phyloP scores from a whole-genome alignment of 345 rosid genomes.

The Turritis glabra region DNA sequence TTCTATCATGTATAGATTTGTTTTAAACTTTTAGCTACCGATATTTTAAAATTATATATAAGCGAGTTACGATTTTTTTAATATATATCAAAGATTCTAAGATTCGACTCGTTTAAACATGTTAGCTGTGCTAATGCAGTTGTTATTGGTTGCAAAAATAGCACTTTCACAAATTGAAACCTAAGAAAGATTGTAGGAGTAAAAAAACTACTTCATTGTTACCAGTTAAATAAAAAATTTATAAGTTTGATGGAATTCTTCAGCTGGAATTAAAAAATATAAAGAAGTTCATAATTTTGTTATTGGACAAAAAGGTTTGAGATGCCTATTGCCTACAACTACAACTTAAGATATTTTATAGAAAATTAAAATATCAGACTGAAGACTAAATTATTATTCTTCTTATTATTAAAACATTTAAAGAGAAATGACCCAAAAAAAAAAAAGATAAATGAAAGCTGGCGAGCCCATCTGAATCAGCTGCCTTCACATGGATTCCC shows the following conservation, averaged over 20 bases:
- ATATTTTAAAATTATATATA: not conserved
- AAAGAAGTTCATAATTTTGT: not conserved
- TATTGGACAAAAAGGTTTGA: conserved; percentile 12
- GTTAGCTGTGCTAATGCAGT: conserved; percentile 8
- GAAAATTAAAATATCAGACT: conserved; percentile 13
- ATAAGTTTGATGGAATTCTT: not conserved
- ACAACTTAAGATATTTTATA: conserved; percentile 16
- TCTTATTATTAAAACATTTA: not conserved
- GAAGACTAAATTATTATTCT: not conserved
- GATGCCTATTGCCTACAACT: conserved; percentile 29
- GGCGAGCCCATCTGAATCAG: conserved; percentile 33
- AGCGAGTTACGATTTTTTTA: not conserved
- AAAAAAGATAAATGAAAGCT: conserved; percentile 32
- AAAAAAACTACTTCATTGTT: not conserved
- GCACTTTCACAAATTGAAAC: not conserved
- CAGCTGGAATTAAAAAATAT: not conserved
- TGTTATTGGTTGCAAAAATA: not conserved
- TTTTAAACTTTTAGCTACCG: not conserved
- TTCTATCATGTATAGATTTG: not conserved
- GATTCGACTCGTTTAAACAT: conserved; percentile 7
- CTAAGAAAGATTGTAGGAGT: not conserved
- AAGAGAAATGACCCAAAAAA: not conserved
- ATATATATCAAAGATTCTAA: not conserved
- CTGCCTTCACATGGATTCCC: conserved; percentile 39
- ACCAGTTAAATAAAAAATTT: not conserved